phyloP scores from a whole-genome alignment of 176 grass and related monocot genomes.

The Guadua angustifolia region DNA sequence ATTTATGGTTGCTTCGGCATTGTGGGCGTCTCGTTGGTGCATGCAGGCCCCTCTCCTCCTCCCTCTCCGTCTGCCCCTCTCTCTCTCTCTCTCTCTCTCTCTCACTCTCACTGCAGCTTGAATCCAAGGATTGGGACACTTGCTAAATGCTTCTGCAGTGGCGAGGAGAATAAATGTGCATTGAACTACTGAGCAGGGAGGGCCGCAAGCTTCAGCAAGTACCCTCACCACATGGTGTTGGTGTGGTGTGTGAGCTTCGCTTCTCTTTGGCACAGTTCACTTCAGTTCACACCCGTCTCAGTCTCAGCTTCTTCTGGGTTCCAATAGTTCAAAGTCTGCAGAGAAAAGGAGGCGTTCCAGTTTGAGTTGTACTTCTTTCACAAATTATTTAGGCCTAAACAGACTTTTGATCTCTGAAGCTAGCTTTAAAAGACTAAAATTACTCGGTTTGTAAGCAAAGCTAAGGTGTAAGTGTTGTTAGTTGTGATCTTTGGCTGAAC shows the following conservation, averaged over 20 bases:
- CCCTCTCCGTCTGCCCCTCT: not conserved
- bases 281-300: not conserved
- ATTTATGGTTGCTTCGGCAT: constrained; percentile 43
- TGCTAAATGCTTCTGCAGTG: constrained; percentile 33
- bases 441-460: not conserved
- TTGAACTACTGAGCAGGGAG: constrained; percentile 43
- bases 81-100: no score
- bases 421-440: not conserved
- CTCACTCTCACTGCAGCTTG: constrained; percentile 37
- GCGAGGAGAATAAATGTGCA: constrained; percentile 56
- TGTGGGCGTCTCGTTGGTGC: constrained; percentile 4
- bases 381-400: not conserved
- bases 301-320: not conserved
- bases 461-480: not conserved
- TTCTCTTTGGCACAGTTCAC: not conserved
- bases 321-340: not conserved
- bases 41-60: not conserved
- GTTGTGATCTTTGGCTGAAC: no score
- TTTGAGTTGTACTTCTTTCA: not conserved
- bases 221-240: constrained; percentile 8
- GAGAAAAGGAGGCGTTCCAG: not conserved
- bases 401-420: not conserved
- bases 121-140: constrained; percentile 41
- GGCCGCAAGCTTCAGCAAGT: constrained; percentile 17
- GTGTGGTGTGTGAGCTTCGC: not conserved